Evolutionary conservation across 345 rosid species (phyloP), one percentile per base, ranked within the genome.

Genomic region (Hibiscus tridactylites): DNA sequence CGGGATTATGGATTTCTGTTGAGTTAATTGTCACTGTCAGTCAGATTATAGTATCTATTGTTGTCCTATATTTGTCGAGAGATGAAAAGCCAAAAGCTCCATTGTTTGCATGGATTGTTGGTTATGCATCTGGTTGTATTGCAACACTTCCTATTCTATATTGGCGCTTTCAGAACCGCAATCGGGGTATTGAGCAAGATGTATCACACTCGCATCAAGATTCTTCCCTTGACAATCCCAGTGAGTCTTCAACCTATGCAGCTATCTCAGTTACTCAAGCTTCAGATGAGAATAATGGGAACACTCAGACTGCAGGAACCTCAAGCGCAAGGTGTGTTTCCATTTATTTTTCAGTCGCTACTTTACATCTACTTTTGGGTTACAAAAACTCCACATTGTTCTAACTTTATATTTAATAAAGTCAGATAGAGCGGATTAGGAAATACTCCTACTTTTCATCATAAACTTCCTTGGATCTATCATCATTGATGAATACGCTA

Each of bases 91-190:
- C 97, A 7, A 77, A 88, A 75, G 90, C 96, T 16, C 96, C 96
- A 6, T 78, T 92, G 70, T 87, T 88, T 78, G 83, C 86, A 2
- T 92, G 97, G 96, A 77, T 92, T 72, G 71, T 92, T 53, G 97
- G 96, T 57, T 92, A 92, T 82, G 90, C 96, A 35, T 83, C 85
- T 74, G 97, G 96, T 46, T 90, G 97, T 77, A 78, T 92, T 17
- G 92, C 92, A 56, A 88, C 86, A n/a, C 92, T 92, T 68, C 97
- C 97, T 62, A 74, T 92, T 73, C 88, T 92, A 8, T 92, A 84
- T 65, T 92, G 97, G 90, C 91, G 93, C 70, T 92, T 81, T 61
- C 81, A 73, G 60, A 78, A 83, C 71, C 86, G 86, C 37, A 78
- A 81, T 72, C 78, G 19, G 64, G 77, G 74, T 76, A 16, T 60